phyloP scores from a whole-genome alignment of 345 rosid genomes.

The Dimocarpus longan region DNA sequence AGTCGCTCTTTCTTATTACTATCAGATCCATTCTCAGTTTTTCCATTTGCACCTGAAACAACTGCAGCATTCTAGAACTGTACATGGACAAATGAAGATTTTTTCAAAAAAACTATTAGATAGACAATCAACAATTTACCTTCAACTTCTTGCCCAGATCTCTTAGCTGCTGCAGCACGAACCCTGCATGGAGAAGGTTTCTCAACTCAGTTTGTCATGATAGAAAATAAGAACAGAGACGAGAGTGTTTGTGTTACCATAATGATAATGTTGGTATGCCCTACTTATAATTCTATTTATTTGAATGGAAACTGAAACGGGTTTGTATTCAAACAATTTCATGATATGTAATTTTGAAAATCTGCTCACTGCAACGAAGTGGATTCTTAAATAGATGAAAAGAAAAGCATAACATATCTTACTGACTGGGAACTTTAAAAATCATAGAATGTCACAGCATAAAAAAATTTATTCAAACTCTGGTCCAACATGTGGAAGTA shows the following conservation, averaged over 20 bases:
- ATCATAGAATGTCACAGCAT: not conserved
- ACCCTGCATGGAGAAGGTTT: constrained; percentile 57
- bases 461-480: not conserved
- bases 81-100: not conserved
- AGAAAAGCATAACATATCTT: not conserved
- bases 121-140: constrained; percentile 41
- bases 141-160: constrained; percentile 57
- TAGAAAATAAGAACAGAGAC: constrained; percentile 13
- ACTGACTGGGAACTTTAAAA: not conserved
- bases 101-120: constrained; percentile 2
- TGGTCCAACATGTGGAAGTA: not conserved
- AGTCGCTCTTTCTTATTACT: constrained; percentile 52
- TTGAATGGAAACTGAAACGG: not conserved
- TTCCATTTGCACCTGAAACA: constrained; percentile 49
- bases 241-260: not conserved
- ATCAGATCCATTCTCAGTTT: constrained; percentile 50
- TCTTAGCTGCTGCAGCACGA: constrained; percentile 85
- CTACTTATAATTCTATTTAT: not conserved
- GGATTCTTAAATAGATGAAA: not conserved
- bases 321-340: not conserved
- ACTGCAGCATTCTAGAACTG: constrained; percentile 16
- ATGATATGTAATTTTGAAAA: not conserved
- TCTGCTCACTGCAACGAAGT: not conserved
- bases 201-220: constrained; percentile 23
- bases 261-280: not conserved